Percentiles rank a stretch among this genome's conserved stretches.
Evolutionary conservation across 2,329 filamentous ascomycete genomes (phyloP).

Genomic region (Neonectria sp.): DNA sequence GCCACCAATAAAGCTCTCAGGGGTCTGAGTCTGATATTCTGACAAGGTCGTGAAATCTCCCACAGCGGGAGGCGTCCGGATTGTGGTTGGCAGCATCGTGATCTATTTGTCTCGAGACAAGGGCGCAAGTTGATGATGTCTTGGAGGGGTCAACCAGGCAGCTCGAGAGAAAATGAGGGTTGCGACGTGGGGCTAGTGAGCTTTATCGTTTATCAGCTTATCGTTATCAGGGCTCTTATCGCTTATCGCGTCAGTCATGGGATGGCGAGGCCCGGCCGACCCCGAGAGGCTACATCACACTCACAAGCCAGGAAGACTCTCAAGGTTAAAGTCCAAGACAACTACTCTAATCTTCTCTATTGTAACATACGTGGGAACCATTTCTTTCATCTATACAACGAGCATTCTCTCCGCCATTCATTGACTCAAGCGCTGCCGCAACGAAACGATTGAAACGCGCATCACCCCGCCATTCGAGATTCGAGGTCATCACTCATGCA

Average conservation of each 20-base stretch:
- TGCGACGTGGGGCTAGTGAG: constrained; percentile 35
- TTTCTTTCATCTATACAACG: constrained; percentile 1
- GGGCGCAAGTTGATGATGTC: constrained; percentile 19
- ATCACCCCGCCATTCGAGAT: constrained; percentile 5
- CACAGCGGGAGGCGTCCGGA: constrained; percentile 69
- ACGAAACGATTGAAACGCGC: not conserved
- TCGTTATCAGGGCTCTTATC: constrained; percentile 38
- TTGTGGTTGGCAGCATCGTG: constrained; percentile 65
- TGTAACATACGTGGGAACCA: not conserved
- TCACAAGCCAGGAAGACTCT: not conserved
- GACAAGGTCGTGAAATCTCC: constrained; percentile 75
- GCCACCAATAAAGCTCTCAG: constrained; percentile 78
- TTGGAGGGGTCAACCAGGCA: constrained; percentile 42
- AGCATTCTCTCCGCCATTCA: constrained; percentile 1
- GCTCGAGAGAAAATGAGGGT: constrained; percentile 40
- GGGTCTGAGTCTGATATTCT: constrained; percentile 81
- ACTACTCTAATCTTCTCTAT: constrained; percentile 1
- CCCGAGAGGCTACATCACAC: not conserved
- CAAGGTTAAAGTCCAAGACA: not conserved
- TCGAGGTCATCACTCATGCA: constrained; percentile 44
- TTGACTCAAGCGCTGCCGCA: constrained; percentile 2
- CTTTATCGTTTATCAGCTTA: constrained; percentile 39
- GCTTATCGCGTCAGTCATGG: constrained; percentile 25
- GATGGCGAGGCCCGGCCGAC: constrained; percentile 16
- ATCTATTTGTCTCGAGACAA: not conserved